Percentiles rank a stretch among this genome's conserved stretches.
Evolutionary conservation across 2,329 filamentous ascomycete species (phyloP).

Genomic region (Verticillium tricorpus): DNA sequence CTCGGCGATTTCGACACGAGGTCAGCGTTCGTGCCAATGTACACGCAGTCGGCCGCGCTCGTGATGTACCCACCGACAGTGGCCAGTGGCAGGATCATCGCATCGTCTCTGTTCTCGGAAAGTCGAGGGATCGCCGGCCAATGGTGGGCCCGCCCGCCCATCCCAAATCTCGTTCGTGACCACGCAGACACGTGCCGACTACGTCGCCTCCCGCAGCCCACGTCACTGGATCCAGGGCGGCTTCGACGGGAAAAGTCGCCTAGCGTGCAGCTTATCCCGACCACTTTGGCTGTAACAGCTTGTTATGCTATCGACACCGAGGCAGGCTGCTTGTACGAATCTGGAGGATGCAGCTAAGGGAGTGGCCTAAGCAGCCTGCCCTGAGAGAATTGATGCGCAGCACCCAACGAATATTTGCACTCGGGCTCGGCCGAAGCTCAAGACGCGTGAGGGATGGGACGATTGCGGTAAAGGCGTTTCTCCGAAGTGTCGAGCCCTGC

Average conservation of each 20-base stretch:
- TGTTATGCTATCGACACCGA: too few relatives aligned
- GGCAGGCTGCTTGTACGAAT: too few relatives aligned
- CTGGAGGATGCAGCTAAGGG: too few relatives aligned
- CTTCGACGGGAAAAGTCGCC: too few relatives aligned
- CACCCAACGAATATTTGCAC: too few relatives aligned
- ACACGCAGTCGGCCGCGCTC: background rate
- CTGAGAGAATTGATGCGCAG: too few relatives aligned
- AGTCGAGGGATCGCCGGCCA: background rate
- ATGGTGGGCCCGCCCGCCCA: background rate
- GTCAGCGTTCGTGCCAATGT: background rate
- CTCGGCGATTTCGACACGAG: background rate
- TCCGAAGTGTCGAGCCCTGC: too few relatives aligned
- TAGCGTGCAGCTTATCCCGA: too few relatives aligned
- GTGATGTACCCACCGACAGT: background rate
- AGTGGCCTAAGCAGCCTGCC: too few relatives aligned
- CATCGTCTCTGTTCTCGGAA: background rate
- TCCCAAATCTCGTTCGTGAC: background rate
- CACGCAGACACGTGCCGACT: background rate
- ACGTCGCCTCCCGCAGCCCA: background rate
- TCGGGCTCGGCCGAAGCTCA: too few relatives aligned
- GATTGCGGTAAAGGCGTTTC: too few relatives aligned
- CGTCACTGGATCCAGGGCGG: background rate
- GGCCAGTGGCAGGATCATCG: background rate
- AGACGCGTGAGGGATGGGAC: too few relatives aligned
- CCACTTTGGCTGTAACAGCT: background rate